Evolutionary conservation across 2,329 filamentous ascomycete species (phyloP).

Genomic region (Arthrobotrys pseudoclavata): DNA sequence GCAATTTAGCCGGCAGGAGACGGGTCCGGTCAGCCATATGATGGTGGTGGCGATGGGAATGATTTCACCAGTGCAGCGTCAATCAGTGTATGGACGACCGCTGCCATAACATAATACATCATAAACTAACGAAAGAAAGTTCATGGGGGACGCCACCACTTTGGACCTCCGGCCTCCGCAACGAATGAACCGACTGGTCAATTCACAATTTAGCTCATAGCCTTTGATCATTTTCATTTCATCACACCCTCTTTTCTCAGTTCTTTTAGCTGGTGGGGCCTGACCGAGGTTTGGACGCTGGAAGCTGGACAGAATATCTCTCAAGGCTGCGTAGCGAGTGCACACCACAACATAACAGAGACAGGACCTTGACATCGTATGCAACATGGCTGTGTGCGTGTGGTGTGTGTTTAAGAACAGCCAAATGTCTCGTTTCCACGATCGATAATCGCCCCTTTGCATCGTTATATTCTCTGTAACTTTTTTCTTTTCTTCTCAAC

Average conservation of each 20-base stretch:
- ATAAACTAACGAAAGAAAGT: slow-evolving; percentile 15
- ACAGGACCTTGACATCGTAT: slow-evolving; percentile 5
- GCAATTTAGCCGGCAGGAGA: slow-evolving; percentile 58
- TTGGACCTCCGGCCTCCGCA: slow-evolving; percentile 55
- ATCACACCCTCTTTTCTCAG: slow-evolving; percentile 1
- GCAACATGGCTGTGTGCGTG: slow-evolving; percentile 21
- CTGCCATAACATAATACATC: not conserved
- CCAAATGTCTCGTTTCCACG: slow-evolving; percentile 35
- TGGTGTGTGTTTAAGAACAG: slow-evolving; percentile 19
- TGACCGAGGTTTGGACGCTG: slow-evolving; percentile 24
- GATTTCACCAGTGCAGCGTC: not conserved
- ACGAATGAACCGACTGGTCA: slow-evolving; percentile 48
- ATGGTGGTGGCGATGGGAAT: not conserved
- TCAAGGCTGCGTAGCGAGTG: slow-evolving; percentile 33
- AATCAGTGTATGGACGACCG: not conserved
- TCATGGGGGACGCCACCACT: slow-evolving; percentile 52
- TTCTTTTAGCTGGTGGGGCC: slow-evolving; percentile 30
- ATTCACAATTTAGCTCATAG: slow-evolving; percentile 18
- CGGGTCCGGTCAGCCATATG: slow-evolving; percentile 44
- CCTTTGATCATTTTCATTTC: slow-evolving; percentile 13
- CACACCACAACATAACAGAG: slow-evolving; percentile 15
- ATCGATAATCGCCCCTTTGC: slow-evolving; percentile 4
- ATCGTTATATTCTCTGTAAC: not conserved
- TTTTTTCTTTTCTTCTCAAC: not conserved
- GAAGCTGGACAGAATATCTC: slow-evolving; percentile 59